Evolutionary conservation across 108 stramenopile genomes (phyloP), one percentile per base, ranked within the genome.

Genomic region (Skeletonema tropicum): DNA sequence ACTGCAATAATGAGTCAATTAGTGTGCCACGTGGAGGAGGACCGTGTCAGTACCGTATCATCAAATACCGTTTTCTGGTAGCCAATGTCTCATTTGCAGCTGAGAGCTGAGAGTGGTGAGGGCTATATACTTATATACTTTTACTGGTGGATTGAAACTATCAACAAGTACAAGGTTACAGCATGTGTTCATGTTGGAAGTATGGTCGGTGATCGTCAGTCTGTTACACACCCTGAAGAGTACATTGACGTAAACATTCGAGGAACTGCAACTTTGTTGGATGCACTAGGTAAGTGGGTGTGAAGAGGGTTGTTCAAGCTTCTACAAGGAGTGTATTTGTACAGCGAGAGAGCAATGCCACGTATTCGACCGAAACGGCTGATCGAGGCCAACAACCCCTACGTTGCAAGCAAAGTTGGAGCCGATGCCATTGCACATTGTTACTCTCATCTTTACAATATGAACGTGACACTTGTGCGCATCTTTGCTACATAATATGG

Each of bases 401-500:
- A 96, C 76, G 96, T 92, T 8, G 96, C 96, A 5, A 87, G 91
- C 3, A 98, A 98, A 83, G 93, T 91, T 75, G 76, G 92, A 42
- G 93, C 94, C 59, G 98, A 98, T 79, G 80, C 97, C 26, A 60
- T 98, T 61, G 93, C 94, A 0, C 88, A 93, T 83, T 94, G 94
- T 15, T 97, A 97, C 89, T 90, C 92, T 62, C 85, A 92, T 67
- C 82, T 97, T 8, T 97, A 97, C 86, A 77, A 89, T 11, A 75
- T 97, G 31, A 91, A 95, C 55, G 71, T 92, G 6, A 83, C 96
- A 32, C 96, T 86, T 6, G 80, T 98, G 11, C 91, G 97, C 68
- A 97, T 98, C 86, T 98, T 98, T 74, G 97, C 98, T n/a, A 97
- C 95, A 5, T 96, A 90, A 5, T 96, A 90, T 58, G 85, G 85